phyloP scores from a whole-genome alignment of 2,329 filamentous ascomycete genomes.

The Fusarium sp. region DNA sequence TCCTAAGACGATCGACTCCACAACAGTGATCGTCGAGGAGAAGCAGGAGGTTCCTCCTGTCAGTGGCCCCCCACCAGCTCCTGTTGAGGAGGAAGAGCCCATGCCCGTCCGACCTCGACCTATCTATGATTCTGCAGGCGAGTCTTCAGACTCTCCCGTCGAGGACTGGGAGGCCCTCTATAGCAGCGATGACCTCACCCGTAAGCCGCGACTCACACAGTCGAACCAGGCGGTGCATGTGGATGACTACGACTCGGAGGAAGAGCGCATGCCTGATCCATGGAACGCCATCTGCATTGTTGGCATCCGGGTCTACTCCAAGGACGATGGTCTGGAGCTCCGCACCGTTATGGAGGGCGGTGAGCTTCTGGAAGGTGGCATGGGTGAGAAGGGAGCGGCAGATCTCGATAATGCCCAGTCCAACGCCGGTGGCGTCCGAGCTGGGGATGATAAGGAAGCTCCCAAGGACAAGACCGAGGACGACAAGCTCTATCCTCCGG shows the following conservation, averaged over 20 bases:
- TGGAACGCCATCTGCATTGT: constrained; percentile 75
- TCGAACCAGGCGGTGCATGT: constrained; percentile 49
- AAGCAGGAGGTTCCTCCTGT: constrained; percentile 52
- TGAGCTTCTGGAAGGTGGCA: constrained; percentile 65
- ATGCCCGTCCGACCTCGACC: constrained; percentile 38
- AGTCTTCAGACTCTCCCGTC: constrained; percentile 71
- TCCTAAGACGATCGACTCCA: constrained; percentile 48
- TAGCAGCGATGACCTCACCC: constrained; percentile 68
- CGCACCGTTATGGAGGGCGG: constrained; percentile 68
- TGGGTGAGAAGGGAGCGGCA: constrained; percentile 67
- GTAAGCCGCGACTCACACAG: constrained; percentile 60
- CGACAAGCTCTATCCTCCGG: constrained; percentile 36
- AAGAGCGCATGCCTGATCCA: constrained; percentile 66
- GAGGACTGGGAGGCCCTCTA: constrained; percentile 71
- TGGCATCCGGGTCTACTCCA: constrained; percentile 71
- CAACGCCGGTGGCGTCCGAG: constrained; percentile 64
- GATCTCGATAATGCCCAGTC: constrained; percentile 69
- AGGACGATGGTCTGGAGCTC: constrained; percentile 66
- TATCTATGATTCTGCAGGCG: constrained; percentile 61
- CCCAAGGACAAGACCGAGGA: constrained; percentile 17
- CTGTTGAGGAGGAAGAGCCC: constrained; percentile 32
- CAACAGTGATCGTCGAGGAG: constrained; percentile 39
- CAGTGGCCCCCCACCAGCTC: constrained; percentile 42
- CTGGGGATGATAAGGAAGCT: constrained; percentile 25
- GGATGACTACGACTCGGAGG: constrained; percentile 65